Evolutionary conservation across 108 stramenopile genomes (phyloP).

Genomic region (Nitzschia sp.): DNA sequence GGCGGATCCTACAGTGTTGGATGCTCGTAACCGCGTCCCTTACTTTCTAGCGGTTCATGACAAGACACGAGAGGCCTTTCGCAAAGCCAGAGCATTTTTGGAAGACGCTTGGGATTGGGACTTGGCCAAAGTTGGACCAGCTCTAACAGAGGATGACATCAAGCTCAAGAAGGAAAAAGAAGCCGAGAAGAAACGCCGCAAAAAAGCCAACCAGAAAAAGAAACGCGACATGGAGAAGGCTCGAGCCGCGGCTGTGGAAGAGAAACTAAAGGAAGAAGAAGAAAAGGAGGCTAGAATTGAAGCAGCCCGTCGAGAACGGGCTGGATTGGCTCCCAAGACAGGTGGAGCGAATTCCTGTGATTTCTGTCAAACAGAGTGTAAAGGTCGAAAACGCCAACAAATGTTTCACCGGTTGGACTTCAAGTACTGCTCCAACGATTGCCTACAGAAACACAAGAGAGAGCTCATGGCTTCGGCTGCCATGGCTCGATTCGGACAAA

Average conservation of each 20-base stretch:
- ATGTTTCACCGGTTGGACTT: constrained; percentile 83
- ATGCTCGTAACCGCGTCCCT: constrained; percentile 59
- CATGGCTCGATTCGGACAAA: constrained; percentile 44
- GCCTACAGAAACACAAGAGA: constrained; percentile 86
- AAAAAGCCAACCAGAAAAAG: constrained; percentile 79
- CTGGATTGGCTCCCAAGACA: constrained; percentile 1
- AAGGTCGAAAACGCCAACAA: constrained; percentile 56
- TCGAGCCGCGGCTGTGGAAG: constrained; percentile 33
- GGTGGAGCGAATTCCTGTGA: constrained; percentile 60
- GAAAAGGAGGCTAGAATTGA: constrained; percentile 38
- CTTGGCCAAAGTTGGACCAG: constrained; percentile 68
- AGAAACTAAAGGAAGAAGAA: constrained; percentile 29
- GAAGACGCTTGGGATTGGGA: constrained; percentile 80
- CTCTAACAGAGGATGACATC: constrained; percentile 59
- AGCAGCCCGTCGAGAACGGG: constrained; percentile 33
- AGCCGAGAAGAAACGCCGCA: constrained; percentile 75
- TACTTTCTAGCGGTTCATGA: constrained; percentile 73
- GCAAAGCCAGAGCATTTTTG: constrained; percentile 61
- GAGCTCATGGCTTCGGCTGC: constrained; percentile 86
- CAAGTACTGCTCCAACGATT: constrained; percentile 78
- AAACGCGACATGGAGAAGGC: constrained; percentile 64
- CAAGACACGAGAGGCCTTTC: constrained; percentile 78
- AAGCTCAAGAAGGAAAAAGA: constrained; percentile 68
- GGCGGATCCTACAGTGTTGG: constrained; percentile 71
- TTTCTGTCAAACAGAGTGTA: constrained; percentile 66